phyloP scores from a whole-genome alignment of 2,329 filamentous ascomycete genomes.

The Delphinella strobiligena region DNA sequence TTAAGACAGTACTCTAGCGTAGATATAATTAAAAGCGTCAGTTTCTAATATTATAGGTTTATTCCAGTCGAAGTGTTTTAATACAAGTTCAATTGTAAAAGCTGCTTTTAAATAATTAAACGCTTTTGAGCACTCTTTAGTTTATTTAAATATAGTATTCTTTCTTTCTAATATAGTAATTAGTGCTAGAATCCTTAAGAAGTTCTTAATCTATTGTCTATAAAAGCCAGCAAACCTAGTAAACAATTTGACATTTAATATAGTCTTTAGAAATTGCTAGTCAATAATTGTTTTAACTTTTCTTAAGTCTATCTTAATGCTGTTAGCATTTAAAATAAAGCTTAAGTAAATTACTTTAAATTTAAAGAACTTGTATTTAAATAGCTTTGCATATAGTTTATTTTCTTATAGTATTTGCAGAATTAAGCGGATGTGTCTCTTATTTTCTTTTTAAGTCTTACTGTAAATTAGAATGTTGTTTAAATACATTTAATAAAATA shows the following conservation, averaged over 20 bases:
- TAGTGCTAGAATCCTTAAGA: neutral
- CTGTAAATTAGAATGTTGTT: conserved; percentile 5
- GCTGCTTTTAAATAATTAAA: conserved; percentile 2
- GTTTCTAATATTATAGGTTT: conserved; percentile 2
- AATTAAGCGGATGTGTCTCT: neutral
- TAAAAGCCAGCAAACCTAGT: conserved; percentile 1
- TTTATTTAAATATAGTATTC: neutral
- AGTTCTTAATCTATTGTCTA: conserved; percentile 1
- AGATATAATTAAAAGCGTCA: conserved; percentile 4
- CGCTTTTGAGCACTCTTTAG: neutral
- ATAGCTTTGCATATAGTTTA: conserved; percentile 1
- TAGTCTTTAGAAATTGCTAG: neutral
- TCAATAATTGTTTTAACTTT: neutral
- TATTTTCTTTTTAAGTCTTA: conserved; percentile 1
- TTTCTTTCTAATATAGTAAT: conserved; percentile 2
- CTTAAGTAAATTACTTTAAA: neutral
- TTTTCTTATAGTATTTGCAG: neutral
- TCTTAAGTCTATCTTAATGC: neutral
- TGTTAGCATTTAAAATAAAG: neutral
- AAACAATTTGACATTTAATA: conserved; percentile 4
- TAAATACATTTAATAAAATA: conserved; percentile 2
- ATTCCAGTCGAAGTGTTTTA: conserved; percentile 1
- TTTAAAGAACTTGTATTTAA: conserved; percentile 2
- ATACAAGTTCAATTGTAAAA: neutral
- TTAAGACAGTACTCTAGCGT: conserved; percentile 1